phyloP scores from a whole-genome alignment of 352 stramenopile species.

The Globisporangium uncinulatum region DNA sequence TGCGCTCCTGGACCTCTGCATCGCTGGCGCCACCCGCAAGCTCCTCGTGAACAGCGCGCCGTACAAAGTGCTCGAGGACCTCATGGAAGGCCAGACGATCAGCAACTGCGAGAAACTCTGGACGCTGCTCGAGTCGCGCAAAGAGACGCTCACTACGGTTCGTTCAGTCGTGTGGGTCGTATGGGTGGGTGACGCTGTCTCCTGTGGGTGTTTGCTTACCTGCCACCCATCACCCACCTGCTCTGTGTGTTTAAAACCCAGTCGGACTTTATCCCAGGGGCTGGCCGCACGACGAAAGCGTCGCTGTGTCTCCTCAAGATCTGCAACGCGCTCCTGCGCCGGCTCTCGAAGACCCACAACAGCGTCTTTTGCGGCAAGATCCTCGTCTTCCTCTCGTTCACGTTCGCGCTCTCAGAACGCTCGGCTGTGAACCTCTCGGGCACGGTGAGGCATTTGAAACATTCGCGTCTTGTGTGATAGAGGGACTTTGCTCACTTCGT shows the following conservation, averaged over 20 bases:
- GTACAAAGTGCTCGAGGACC: constrained; percentile 83
- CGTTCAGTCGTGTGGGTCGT: background rate
- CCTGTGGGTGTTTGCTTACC: too few relatives aligned
- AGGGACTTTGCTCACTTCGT: too few relatives aligned
- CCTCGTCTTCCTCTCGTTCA: constrained; percentile 83
- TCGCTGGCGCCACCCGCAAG: constrained; percentile 60
- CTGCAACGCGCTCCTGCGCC: constrained; percentile 80
- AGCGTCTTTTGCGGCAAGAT: constrained; percentile 89
- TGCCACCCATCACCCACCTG: background rate
- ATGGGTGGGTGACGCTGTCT: background rate
- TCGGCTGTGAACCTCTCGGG: constrained; percentile 80
- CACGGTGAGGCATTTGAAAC: constrained; percentile 27
- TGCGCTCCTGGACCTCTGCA: constrained; percentile 74
- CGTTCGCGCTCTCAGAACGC: constrained; percentile 77
- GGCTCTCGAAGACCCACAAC: constrained; percentile 86
- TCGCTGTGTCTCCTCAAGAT: constrained; percentile 76
- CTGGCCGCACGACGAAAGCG: constrained; percentile 64
- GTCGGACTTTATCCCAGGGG: constrained; percentile 60
- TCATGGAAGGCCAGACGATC: constrained; percentile 86
- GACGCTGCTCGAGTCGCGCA: constrained; percentile 74
- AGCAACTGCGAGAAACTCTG: constrained; percentile 82
- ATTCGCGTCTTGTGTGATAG: too few relatives aligned
- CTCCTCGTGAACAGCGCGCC: constrained; percentile 64
- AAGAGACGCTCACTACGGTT: constrained; percentile 62
- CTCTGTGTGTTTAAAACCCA: constrained; percentile 7